Conservation (phyloP, 306 rosid species). For the Crotalaria pallida region DNA sequence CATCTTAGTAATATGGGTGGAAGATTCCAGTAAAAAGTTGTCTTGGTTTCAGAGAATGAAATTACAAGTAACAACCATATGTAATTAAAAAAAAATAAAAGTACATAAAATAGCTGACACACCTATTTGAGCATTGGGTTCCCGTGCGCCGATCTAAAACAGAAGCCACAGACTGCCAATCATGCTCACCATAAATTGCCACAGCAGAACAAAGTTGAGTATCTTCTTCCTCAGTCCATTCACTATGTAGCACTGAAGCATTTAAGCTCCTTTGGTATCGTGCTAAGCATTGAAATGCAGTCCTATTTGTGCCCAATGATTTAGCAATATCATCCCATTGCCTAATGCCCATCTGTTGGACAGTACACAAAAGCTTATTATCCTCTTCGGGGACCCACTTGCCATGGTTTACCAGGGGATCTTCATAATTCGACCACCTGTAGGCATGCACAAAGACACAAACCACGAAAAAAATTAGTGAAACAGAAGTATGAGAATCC, state of each 20-base stretch:
- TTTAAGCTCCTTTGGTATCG: slow-evolving; percentile 92
- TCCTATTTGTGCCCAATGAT: slow-evolving; percentile 69
- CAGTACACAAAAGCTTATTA: slow-evolving; percentile 50
- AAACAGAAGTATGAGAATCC: slow-evolving; percentile 13
- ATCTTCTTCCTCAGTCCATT: slow-evolving; percentile 95
- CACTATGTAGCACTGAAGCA: slow-evolving; percentile 72
- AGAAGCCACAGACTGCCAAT: slow-evolving; percentile 93
- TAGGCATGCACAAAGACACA: slow-evolving; percentile 5
- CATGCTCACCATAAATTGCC: slow-evolving; percentile 46
- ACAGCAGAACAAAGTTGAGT: slow-evolving; percentile 68
- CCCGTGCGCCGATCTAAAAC: slow-evolving; percentile 79
- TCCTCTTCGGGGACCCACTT: slow-evolving; percentile 75
- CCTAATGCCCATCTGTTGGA: slow-evolving; percentile 59
- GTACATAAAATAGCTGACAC: slow-evolving; percentile 22
- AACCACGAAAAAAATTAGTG: slow-evolving; percentile 13
- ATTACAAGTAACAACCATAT: neutral
- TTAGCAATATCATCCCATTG: slow-evolving; percentile 75
- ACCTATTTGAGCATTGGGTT: slow-evolving; percentile 98
- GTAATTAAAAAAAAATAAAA: neutral
- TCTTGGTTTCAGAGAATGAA: neutral
- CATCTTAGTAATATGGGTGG: neutral
- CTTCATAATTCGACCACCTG: slow-evolving; percentile 96
- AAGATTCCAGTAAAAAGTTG: neutral
- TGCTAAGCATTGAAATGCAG: slow-evolving; percentile 89
- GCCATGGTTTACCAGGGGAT: slow-evolving; percentile 70